phyloP scores from a whole-genome alignment of 768 basidiomycete genomes.

The Leccinellum albellum region DNA sequence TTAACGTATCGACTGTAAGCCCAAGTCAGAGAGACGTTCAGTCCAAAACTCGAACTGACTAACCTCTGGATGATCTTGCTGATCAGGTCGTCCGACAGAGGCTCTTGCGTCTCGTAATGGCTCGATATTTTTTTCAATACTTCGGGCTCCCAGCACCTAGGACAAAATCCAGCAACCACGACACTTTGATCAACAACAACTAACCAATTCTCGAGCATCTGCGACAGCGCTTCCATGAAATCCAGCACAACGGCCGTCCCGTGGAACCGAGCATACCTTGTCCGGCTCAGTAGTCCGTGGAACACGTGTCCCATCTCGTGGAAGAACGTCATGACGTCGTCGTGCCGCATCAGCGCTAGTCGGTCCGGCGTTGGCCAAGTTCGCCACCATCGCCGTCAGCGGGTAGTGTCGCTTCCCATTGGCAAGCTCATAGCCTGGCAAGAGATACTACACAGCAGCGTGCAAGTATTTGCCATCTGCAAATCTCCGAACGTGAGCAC shows the following conservation, averaged over 20 bases:
- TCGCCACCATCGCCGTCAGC: conserved; percentile 79
- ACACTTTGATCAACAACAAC: too few relatives aligned
- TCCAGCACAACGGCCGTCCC: conserved; percentile 74
- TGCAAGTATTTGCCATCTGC: conserved; percentile 79
- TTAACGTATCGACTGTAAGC: conserved; percentile 62
- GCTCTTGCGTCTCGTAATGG: conserved; percentile 71
- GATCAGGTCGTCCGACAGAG: conserved; percentile 63
- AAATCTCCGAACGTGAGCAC: background rate
- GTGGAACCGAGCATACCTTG: conserved; percentile 73
- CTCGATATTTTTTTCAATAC: conserved; percentile 71
- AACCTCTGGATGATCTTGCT: conserved; percentile 75
- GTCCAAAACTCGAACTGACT: background rate
- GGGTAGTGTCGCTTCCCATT: conserved; percentile 67
- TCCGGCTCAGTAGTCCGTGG: conserved; percentile 63
- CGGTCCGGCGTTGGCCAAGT: conserved; percentile 78
- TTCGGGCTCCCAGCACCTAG: conserved; percentile 74
- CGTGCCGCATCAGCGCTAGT: conserved; percentile 80
- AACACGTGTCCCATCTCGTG: conserved; percentile 82
- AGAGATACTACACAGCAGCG: conserved; percentile 76
- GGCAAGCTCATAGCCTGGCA: conserved; percentile 55
- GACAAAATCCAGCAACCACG: background rate
- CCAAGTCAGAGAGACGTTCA: background rate
- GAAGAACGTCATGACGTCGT: conserved; percentile 84
- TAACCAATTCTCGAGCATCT: conserved; percentile 89
- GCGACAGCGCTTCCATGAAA: conserved; percentile 86